Evolutionary conservation across 1,284 basidiomycete species (phyloP).

Genomic region (Apiotrichum gamsii): DNA sequence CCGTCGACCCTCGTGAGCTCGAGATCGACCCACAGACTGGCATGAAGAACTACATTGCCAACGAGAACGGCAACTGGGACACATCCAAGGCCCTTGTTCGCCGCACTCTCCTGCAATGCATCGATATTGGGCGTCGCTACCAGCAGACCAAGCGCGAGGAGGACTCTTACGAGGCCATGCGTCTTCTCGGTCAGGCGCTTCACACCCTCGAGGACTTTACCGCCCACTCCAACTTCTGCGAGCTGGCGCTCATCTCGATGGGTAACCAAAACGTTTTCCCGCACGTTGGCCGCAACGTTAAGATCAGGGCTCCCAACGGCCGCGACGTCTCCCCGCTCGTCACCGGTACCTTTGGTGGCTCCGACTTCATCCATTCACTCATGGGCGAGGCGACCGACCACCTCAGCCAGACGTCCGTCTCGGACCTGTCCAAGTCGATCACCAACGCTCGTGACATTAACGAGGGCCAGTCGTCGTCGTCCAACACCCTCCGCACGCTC

Average conservation of each 20-base stretch:
- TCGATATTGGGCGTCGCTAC: slow-evolving; percentile 54
- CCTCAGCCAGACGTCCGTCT: slow-evolving; percentile 67
- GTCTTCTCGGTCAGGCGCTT: slow-evolving; percentile 63
- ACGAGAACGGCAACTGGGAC: slow-evolving; percentile 74
- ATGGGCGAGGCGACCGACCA: slow-evolving; percentile 52
- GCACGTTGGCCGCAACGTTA: slow-evolving; percentile 80
- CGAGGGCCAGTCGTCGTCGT: slow-evolving; percentile 52
- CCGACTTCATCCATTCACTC: slow-evolving; percentile 72
- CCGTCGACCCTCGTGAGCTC: slow-evolving; percentile 68
- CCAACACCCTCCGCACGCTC: slow-evolving; percentile 41
- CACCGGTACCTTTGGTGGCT: slow-evolving; percentile 81
- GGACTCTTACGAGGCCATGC: slow-evolving; percentile 75
- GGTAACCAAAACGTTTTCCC: slow-evolving; percentile 73
- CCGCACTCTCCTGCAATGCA: slow-evolving; percentile 65
- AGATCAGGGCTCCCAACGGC: slow-evolving; percentile 70
- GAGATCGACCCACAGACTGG: slow-evolving; percentile 79
- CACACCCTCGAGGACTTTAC: slow-evolving; percentile 53
- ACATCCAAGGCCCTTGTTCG: slow-evolving; percentile 80
- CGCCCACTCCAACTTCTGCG: slow-evolving; percentile 85
- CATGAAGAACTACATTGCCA: slow-evolving; percentile 96
- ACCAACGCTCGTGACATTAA: slow-evolving; percentile 53
- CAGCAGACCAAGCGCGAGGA: slow-evolving; percentile 57
- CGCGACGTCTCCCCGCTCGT: slow-evolving; percentile 72
- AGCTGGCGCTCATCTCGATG: slow-evolving; percentile 66
- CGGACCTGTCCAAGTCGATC: slow-evolving; percentile 76